Evolutionary conservation across 1,284 basidiomycete genomes (phyloP).

Genomic region (Heterobasidion parviporum): DNA sequence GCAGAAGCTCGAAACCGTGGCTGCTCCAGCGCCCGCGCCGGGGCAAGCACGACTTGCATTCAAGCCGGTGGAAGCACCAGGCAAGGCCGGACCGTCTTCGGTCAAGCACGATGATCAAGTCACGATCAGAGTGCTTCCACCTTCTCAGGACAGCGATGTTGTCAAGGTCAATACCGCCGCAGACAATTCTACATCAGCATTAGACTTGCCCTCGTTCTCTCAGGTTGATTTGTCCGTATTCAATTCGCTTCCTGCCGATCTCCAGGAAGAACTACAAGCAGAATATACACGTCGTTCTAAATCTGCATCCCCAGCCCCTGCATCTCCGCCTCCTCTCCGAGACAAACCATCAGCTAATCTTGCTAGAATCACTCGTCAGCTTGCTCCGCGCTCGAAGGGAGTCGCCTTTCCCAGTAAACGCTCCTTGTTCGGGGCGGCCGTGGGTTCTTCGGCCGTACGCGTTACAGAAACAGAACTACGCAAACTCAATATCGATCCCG

Average conservation of each 20-base stretch:
- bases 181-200: neutral
- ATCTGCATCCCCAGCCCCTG: slow-evolving; percentile 27
- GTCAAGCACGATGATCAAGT: slow-evolving; percentile 10
- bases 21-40: slow-evolving; percentile 17
- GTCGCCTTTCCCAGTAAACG: slow-evolving; percentile 29
- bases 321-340: neutral
- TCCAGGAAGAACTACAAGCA: slow-evolving; percentile 60
- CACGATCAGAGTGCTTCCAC: slow-evolving; percentile 23
- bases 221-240: slow-evolving; percentile 71
- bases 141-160: slow-evolving; percentile 24
- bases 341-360: slow-evolving; percentile 30
- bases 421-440: slow-evolving; percentile 23
- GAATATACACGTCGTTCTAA: slow-evolving; percentile 56
- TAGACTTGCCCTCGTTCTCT: slow-evolving; percentile 59
- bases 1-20: slow-evolving; percentile 70
- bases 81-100: slow-evolving; percentile 6
- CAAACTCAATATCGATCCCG: slow-evolving; percentile 61
- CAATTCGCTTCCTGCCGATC: slow-evolving; percentile 60
- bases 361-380: slow-evolving; percentile 52
- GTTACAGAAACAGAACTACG: slow-evolving; percentile 41
- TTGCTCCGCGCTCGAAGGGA: slow-evolving; percentile 41
- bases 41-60: slow-evolving; percentile 54
- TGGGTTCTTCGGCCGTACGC: slow-evolving; percentile 15
- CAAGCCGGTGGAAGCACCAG: slow-evolving; percentile 21
- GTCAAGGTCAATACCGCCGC: neutral